Evolutionary conservation across 2,329 filamentous ascomycete species (phyloP).

Genomic region (Plenodomus tracheiphilus): DNA sequence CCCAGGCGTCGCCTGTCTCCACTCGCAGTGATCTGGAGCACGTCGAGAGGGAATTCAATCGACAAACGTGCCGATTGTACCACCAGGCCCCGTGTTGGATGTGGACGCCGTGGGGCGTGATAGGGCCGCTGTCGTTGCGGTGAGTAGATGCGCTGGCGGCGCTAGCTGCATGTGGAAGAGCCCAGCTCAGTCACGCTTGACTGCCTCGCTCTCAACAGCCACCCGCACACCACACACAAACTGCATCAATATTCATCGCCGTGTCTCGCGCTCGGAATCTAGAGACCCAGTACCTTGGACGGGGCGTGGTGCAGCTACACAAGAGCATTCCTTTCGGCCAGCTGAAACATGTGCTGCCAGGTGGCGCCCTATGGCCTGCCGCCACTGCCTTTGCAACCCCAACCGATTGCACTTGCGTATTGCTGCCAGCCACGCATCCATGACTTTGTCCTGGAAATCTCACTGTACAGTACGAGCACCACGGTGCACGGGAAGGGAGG

Average conservation of each 20-base stretch:
- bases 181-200: conserved; percentile 35
- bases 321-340: conserved; percentile 23
- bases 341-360: conserved; percentile 34
- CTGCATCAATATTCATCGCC: conserved; percentile 16
- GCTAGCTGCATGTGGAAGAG: conserved; percentile 22
- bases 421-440: neutral
- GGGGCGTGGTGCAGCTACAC: conserved; percentile 27
- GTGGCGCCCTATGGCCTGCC: conserved; percentile 11
- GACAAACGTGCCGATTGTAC: conserved; percentile 43
- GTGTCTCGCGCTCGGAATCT: conserved; percentile 27
- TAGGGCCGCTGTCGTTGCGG: conserved; percentile 40
- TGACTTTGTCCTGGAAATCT: conserved; percentile 6
- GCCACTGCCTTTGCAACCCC: conserved; percentile 18
- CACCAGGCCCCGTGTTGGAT: conserved; percentile 39
- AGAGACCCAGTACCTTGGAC: conserved; percentile 28
- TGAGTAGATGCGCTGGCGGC: conserved; percentile 44
- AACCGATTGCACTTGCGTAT: neutral
- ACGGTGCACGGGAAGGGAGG: conserved; percentile 27
- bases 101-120: conserved; percentile 35
- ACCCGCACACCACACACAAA: conserved; percentile 25
- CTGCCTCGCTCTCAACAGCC: conserved; percentile 28
- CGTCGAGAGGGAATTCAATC: conserved; percentile 25
- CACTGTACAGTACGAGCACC: conserved; percentile 23
- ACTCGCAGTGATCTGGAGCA: conserved; percentile 18
- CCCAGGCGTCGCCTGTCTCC: conserved; percentile 16